phyloP scores from a whole-genome alignment of 148 eudicot genomes.

The Rhododendron molle region DNA sequence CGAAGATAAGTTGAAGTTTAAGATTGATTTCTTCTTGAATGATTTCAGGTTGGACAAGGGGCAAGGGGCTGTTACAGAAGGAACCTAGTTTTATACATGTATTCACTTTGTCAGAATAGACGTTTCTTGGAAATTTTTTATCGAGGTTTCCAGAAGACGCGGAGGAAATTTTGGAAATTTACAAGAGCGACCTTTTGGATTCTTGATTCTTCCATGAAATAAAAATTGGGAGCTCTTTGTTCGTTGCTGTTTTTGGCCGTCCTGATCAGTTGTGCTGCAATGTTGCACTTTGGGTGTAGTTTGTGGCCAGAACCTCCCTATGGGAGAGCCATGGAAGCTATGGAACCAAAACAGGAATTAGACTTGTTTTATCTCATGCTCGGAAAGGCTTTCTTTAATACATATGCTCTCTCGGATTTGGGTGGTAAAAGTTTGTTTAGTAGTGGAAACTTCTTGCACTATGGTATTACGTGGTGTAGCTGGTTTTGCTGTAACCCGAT shows the following conservation, averaged over 20 bases:
- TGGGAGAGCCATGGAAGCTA: too few species aligned
- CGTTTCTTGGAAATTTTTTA: conserved; percentile 20
- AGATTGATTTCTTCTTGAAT: conserved; percentile 18
- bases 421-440: too few species aligned
- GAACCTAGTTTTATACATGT: conserved; percentile 7
- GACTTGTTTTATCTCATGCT: too few species aligned
- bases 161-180: conserved; percentile 19
- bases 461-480: background rate
- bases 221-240: background rate
- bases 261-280: too few species aligned
- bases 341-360: too few species aligned
- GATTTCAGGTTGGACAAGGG: conserved; percentile 15
- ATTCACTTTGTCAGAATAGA: conserved; percentile 6
- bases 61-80: conserved; percentile 18
- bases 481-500: background rate
- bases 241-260: too few species aligned
- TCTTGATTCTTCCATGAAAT: conserved; percentile 11
- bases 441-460: background rate
- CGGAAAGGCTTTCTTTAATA: too few species aligned
- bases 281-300: background rate
- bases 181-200: conserved; percentile 15
- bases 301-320: background rate
- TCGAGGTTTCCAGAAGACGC: conserved; percentile 12
- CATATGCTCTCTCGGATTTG: too few species aligned
- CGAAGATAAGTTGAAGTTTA: conserved; percentile 17